These are phyloP conservation scores for Mycena vulgaris DNA, from an alignment of 768 basidiomycete species.

Conservation along the genomic window DNA sequence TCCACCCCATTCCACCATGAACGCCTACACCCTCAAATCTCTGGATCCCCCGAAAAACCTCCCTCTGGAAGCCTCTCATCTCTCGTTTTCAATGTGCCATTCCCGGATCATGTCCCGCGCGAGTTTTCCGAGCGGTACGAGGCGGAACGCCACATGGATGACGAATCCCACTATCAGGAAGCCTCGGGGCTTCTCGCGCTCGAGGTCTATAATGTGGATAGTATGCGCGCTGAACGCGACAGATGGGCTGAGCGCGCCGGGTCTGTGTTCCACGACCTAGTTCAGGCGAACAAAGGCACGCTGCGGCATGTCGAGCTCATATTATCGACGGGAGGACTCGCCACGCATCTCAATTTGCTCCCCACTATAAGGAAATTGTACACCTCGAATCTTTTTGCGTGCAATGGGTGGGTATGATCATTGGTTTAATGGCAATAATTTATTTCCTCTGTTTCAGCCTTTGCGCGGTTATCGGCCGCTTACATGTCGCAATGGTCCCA, in stretches of 20 bases:
- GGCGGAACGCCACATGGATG: too few species aligned
- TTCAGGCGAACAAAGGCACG: background rate
- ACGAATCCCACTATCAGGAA: constrained; percentile 5
- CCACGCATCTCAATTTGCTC: constrained; percentile 15
- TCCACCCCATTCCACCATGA: too few species aligned
- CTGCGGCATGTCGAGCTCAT: constrained; percentile 24
- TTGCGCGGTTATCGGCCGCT: background rate
- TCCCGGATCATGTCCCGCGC: background rate
- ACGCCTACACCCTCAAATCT: too few species aligned
- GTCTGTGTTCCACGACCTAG: background rate
- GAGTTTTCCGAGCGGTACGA: background rate
- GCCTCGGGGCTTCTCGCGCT: background rate
- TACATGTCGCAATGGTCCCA: background rate
- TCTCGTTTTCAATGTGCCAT: background rate
- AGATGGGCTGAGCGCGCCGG: background rate
- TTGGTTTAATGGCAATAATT: background rate
- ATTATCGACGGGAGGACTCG: constrained; percentile 13
- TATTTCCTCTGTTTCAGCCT: background rate
- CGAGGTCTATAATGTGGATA: background rate
- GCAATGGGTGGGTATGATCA: constrained; percentile 8
- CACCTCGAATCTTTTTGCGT: constrained; percentile 16
- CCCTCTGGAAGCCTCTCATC: background rate
- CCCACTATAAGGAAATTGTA: background rate
- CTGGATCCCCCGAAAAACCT: too few species aligned
- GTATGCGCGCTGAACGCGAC: background rate